phyloP scores from a whole-genome alignment of 371 early-diverging fungal species.

The Dentiscutata heterogama region DNA sequence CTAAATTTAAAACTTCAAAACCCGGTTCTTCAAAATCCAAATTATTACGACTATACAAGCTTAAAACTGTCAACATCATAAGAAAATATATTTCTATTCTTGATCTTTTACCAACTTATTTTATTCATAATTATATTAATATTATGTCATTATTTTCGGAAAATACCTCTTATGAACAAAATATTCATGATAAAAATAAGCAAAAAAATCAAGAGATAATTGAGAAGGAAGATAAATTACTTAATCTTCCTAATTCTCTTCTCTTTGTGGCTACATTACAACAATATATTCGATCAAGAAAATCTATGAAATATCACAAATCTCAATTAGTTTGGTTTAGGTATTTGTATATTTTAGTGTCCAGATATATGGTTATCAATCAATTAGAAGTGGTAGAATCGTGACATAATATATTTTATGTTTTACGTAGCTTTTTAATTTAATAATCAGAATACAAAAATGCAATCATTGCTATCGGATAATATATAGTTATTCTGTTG shows the following conservation, averaged over 20 bases:
- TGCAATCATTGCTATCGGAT: too few relatives aligned
- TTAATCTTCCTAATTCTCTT: constrained; percentile 41
- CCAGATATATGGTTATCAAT: constrained; percentile 96
- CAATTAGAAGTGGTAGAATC: background rate
- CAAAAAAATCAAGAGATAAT: constrained; percentile 13
- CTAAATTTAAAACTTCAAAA: background rate
- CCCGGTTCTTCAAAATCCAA: background rate
- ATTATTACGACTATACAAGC: constrained; percentile 59
- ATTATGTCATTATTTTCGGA: constrained; percentile 29
- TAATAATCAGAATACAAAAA: too few relatives aligned
- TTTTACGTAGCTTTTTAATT: too few relatives aligned
- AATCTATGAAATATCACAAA: constrained; percentile 89
- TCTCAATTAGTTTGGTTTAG: constrained; percentile 98
- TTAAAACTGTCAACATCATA: constrained; percentile 70
- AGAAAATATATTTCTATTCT: constrained; percentile 84
- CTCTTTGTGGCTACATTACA: constrained; percentile 64
- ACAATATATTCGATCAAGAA: constrained; percentile 53
- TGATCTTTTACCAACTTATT: constrained; percentile 55
- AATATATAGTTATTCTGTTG: too few relatives aligned
- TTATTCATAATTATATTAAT: background rate
- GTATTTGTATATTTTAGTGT: constrained; percentile 90
- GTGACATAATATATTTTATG: background rate
- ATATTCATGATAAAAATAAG: constrained; percentile 37
- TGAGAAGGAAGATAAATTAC: background rate
- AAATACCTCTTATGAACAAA: constrained; percentile 46